Percentiles rank a stretch among this genome's conserved stretches.
Conservation (phyloP, 106 monocot genomes). For the Platanthera zijinensis region DNA sequence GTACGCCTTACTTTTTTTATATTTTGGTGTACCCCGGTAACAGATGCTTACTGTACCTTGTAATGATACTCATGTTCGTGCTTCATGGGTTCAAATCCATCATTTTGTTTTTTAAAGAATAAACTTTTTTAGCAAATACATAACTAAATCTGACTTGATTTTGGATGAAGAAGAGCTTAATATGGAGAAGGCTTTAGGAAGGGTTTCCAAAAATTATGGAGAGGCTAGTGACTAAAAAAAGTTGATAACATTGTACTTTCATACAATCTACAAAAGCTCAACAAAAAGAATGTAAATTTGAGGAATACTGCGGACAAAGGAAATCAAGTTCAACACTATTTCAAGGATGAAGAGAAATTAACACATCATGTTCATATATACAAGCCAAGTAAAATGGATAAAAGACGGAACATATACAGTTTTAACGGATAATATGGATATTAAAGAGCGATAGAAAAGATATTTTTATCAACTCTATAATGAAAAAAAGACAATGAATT, state of each 20-base stretch:
- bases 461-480: too few species aligned
- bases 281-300: background rate
- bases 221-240: background rate
- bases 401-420: too few species aligned
- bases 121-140: background rate
- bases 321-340: background rate
- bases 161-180: background rate
- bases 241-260: background rate
- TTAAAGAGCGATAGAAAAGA: too few species aligned
- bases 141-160: background rate
- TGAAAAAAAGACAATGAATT: too few species aligned
- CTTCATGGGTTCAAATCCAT: too few species aligned
- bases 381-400: too few species aligned
- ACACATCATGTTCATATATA: too few species aligned
- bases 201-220: background rate
- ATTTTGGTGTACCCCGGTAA: too few species aligned
- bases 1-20: too few species aligned
- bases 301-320: background rate
- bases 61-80: too few species aligned
- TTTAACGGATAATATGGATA: too few species aligned
- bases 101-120: background rate
- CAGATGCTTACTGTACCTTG: too few species aligned
- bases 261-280: background rate
- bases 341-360: background rate
- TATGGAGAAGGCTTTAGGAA: background rate